These are phyloP conservation scores for Plasmodium malariae DNA, from an alignment of 169 alveolate genomes.

Conservation along the genomic window DNA sequence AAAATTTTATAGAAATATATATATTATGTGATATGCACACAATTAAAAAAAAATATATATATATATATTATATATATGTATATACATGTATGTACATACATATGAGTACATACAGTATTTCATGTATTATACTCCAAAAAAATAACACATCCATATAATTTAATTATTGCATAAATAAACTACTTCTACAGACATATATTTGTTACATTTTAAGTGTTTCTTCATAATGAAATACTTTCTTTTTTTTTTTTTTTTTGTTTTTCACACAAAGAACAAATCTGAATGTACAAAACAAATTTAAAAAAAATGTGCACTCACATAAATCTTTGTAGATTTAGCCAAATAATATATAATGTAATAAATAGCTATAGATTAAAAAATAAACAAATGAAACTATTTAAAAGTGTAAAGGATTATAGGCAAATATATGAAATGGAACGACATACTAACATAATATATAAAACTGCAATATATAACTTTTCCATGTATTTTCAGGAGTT, in stretches of 20 bases:
- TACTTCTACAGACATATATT: slow-evolving; percentile 6
- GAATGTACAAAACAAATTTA: slow-evolving; percentile 7
- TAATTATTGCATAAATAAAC: background rate
- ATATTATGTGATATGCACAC: slow-evolving; percentile 8
- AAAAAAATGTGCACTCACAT: slow-evolving; percentile 11
- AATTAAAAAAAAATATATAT: background rate
- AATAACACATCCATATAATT: background rate
- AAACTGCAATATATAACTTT: background rate
- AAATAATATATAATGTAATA: background rate
- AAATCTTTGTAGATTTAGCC: slow-evolving; percentile 6
- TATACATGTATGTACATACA: background rate
- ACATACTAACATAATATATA: background rate
- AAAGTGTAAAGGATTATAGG: background rate
- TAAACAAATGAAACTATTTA: background rate
- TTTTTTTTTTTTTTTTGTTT: background rate
- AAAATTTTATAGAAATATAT: slow-evolving; percentile 45
- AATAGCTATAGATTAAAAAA: background rate
- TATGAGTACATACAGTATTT: slow-evolving; percentile 2
- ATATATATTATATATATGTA: slow-evolving; percentile 1
- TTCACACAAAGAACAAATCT: slow-evolving; percentile 3
- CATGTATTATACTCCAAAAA: background rate
- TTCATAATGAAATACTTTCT: slow-evolving; percentile 2
- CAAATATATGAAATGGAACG: background rate
- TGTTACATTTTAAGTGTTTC: background rate
- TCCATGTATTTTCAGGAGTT: background rate